Percentiles rank a stretch among this genome's conserved stretches.
phyloP scores from a whole-genome alignment of 108 stramenopile species.

The Skeletonema marinoi region DNA sequence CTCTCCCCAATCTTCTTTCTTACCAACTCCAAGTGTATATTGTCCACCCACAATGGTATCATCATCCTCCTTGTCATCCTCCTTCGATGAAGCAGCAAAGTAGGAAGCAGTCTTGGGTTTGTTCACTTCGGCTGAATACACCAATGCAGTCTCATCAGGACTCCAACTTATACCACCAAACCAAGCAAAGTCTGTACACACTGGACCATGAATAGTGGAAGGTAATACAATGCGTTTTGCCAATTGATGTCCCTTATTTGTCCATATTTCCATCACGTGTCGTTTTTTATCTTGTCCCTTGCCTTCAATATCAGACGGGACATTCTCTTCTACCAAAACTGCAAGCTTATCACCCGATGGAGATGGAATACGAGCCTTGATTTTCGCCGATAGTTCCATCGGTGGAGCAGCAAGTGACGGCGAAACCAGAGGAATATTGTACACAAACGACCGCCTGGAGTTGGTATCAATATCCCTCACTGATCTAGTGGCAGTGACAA shows the following conservation, averaged over 20 bases:
- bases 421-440: constrained; percentile 43
- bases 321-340: constrained; percentile 46
- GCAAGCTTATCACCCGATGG: constrained; percentile 68
- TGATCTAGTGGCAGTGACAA: constrained; percentile 57
- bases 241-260: constrained; percentile 43
- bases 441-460: constrained; percentile 57
- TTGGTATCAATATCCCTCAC: constrained; percentile 75
- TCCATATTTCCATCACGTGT: constrained; percentile 73
- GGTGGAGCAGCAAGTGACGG: constrained; percentile 50
- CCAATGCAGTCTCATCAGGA: constrained; percentile 58
- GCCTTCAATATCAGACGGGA: constrained; percentile 15
- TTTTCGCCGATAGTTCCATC: constrained; percentile 52
- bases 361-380: constrained; percentile 65
- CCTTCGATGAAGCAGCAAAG: constrained; percentile 25
- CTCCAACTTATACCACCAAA: constrained; percentile 74
- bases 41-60: constrained; percentile 51
- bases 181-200: constrained; percentile 64
- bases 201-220: constrained; percentile 52
- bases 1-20: constrained; percentile 81
- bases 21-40: constrained; percentile 69
- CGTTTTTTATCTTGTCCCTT: constrained; percentile 21
- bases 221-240: constrained; percentile 56
- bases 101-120: constrained; percentile 52
- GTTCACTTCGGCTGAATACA: constrained; percentile 72
- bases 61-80: constrained; percentile 4